phyloP scores from a whole-genome alignment of 1,139 yeast species.

The Hemisphaericaspora xylofermentans region DNA sequence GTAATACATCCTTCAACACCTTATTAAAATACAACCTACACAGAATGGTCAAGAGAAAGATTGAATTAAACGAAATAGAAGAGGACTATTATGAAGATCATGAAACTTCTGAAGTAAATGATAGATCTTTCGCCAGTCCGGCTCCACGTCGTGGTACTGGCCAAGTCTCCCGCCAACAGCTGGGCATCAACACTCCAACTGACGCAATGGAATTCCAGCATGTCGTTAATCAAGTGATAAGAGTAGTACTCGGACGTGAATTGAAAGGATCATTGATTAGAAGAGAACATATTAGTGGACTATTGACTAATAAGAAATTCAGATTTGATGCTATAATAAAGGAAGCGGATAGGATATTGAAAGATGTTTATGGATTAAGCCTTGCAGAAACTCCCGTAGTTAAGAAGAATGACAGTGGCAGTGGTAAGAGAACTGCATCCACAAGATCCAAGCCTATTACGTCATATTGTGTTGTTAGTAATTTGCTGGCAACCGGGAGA shows the following conservation, averaged over 20 bases:
- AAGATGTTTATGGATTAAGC: conserved; percentile 31
- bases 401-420: conserved; percentile 10
- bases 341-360: conserved; percentile 21
- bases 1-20: too few relatives aligned
- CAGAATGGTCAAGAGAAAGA: conserved; percentile 7
- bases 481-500: conserved; percentile 22
- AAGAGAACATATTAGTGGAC: conserved; percentile 26
- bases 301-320: conserved; percentile 12
- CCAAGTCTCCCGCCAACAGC: neutral
- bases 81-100: conserved; percentile 6
- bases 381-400: conserved; percentile 21
- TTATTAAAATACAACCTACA: too few relatives aligned
- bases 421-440: conserved; percentile 8
- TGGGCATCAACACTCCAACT: conserved; percentile 1
- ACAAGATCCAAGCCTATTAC: conserved; percentile 11
- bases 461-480: conserved; percentile 21
- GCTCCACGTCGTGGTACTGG: neutral
- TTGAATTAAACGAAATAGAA: conserved; percentile 5
- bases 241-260: conserved; percentile 27
- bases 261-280: conserved; percentile 24
- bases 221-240: conserved; percentile 21
- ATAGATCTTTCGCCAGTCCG: neutral
- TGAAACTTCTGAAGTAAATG: neutral
- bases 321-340: conserved; percentile 20
- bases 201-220: conserved; percentile 10